Base-by-base conservation (phyloP, 208 protist species). In the Balamuthia mandrillaris region DNA sequence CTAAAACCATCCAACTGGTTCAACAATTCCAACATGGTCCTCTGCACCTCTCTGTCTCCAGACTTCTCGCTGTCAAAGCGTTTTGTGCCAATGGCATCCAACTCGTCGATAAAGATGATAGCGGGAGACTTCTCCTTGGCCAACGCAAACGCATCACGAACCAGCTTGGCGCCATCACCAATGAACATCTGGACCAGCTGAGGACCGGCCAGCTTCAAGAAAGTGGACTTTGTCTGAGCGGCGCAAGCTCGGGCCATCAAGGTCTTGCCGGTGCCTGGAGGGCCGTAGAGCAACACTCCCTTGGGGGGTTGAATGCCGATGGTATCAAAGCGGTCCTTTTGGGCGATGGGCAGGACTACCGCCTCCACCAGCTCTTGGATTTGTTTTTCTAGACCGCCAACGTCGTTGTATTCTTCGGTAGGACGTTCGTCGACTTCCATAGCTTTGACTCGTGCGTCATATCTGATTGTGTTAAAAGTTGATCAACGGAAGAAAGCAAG, bases 31-130 rank as follows among this genome's bases (percentile, higher is more conserved):
- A 99, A 94, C 98, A 99, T 99, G 2, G 99, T 99, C 42, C 99
- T 94, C 91, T 99, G 98, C 82, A 99, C 97, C 89, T 99, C 98
- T 58, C 97, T 86, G 81, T 98, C 98, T 84, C 98, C 98, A 47
- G 96, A 95, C 77, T 98, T 94, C 68, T 98, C 98, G 60, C 81
- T 88, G 79, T 98, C 97, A n/a, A 95, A 97, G 65, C 98, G 94
- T 88, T 98, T 98, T 9, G 98, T 99, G 63, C 99, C 99, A 60
- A 99, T 97, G 42, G 99, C 99, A 89, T 99, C 99, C 18, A 99
- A 94, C 91, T 99, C 98, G 87, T 99, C 99, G 86, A 99, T 99
- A 89, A 99, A 99, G 70, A 99, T 99, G 86, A 99, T 99, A 12
- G 98, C 94, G 5, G 97, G 98, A 12, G 95, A 94, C 89, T 99